Conservation (phyloP, 257 asterid species). For the Primulina huaijiensis region DNA sequence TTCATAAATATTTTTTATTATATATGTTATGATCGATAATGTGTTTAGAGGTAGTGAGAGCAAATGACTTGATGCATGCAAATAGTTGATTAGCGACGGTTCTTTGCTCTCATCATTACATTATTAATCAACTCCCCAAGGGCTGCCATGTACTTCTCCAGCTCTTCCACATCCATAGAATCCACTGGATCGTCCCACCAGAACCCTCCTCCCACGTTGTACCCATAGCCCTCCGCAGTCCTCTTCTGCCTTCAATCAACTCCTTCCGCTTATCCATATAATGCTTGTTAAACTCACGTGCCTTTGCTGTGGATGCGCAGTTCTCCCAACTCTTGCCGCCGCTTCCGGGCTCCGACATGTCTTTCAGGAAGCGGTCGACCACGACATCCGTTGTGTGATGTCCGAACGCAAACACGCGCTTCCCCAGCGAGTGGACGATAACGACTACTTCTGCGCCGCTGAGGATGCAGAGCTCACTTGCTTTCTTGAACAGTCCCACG, state of each 20-base stretch:
- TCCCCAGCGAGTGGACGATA: neutral
- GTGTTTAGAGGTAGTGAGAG: too few relatives aligned
- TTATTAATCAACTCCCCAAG: neutral
- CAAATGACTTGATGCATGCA: too few relatives aligned
- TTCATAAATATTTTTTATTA: too few relatives aligned
- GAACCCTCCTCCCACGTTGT: neutral
- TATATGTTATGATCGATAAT: too few relatives aligned
- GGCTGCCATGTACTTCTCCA: neutral
- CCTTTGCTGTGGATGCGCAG: neutral
- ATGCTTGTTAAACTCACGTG: neutral
- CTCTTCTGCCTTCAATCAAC: neutral
- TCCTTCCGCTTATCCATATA: neutral
- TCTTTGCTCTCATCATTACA: too few relatives aligned
- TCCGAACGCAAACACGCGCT: neutral
- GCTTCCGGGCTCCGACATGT: neutral
- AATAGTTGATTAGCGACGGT: too few relatives aligned
- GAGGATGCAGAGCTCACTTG: neutral
- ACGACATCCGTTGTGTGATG: neutral
- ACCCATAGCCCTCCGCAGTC: neutral
- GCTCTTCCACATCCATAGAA: neutral
- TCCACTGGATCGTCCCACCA: slow-evolving; percentile 2
- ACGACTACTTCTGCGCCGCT: neutral
- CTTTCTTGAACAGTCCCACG: slow-evolving; percentile 3
- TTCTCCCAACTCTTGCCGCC: neutral
- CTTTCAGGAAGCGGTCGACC: neutral